Base-by-base conservation (phyloP, 2,329 filamentous ascomycete species). In the Exophiala bonariae region DNA sequence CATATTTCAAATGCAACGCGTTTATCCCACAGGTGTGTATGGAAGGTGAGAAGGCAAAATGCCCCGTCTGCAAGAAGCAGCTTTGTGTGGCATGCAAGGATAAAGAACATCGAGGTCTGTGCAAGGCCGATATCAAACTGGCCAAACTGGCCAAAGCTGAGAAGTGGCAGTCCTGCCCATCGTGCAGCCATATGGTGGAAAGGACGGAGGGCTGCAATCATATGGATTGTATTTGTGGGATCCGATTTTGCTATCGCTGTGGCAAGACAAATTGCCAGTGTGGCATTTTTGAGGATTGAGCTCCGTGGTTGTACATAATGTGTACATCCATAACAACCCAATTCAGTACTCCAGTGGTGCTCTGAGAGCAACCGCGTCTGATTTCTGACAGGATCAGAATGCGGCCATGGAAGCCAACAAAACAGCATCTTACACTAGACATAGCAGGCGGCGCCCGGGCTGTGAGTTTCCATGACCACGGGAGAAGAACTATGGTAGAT, bases 101-200 rank as follows among this genome's bases (percentile, higher is more conserved):
- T 2, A 49, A 49, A 17, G 39, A 49, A 10, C 46, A 49, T 34
- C 9, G 34, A 11, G 40, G 46, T 11, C 2, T 49, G 3, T 49
- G 46, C 40, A 43, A 19, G 19, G 34, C 19, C 4, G 39, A 49
- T 34, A 13, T 14, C 10, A 20, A 20, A 39, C 14, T 39, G 17
- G n/a, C 16, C n/a, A 22, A 18, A 10, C 19, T 39, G 2, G 23
- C 22, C 36, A 8, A 26, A 5, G 14, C 19, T 3, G 19, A 14
- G 5, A 13, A 22, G 10, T 39, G 36, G 36, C 19, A 22, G 11
- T 39, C 22, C 36, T 39, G 36, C 19, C 36, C 36, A 14, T 1
- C 1, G 10, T 39, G 36, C 36, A 3, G 17, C 5, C 17, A 20
- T 19, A 3, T 39, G 1, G 18, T 39, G 10, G 36, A 39, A 22